phyloP scores from a whole-genome alignment of 192 early-diverging fungal genomes.

The Entomortierella beljakovae region DNA sequence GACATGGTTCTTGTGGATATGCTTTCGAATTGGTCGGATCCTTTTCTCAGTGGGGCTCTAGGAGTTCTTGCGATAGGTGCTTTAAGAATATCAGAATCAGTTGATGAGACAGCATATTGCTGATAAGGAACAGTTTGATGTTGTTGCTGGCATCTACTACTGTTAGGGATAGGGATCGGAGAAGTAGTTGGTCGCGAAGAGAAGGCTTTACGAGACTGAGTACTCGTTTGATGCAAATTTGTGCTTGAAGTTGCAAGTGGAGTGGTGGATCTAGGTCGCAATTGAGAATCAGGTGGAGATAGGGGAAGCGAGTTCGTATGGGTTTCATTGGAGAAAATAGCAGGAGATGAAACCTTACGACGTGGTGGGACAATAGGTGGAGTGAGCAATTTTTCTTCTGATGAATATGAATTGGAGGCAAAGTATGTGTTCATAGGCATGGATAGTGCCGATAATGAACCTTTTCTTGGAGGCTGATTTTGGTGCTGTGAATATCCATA shows the following conservation, averaged over 20 bases:
- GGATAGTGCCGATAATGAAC: conserved; percentile 13
- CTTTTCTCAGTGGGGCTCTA: conserved; percentile 1
- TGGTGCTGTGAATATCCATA: neutral
- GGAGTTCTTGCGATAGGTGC: neutral
- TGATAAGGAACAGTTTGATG: conserved; percentile 16
- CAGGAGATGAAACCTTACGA: conserved; percentile 31
- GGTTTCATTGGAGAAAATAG: conserved; percentile 1
- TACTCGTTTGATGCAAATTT: neutral
- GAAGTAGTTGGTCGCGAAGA: neutral
- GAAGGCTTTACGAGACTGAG: neutral
- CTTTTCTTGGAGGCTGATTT: conserved; percentile 16
- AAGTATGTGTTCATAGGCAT: conserved; percentile 2
- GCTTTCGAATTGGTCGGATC: neutral
- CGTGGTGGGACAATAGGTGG: conserved; percentile 26
- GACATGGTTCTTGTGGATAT: neutral
- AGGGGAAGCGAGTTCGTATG: neutral
- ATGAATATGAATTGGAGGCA: neutral
- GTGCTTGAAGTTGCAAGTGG: neutral
- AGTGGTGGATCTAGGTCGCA: conserved; percentile 4
- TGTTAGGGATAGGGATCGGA: conserved; percentile 17
- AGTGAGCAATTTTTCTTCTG: neutral
- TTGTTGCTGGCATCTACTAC: conserved; percentile 5
- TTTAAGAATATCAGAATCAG: neutral
- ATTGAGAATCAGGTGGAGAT: neutral
- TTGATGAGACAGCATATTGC: neutral